phyloP scores from a whole-genome alignment of 352 stramenopile genomes.

The Globisporangium viniferum region DNA sequence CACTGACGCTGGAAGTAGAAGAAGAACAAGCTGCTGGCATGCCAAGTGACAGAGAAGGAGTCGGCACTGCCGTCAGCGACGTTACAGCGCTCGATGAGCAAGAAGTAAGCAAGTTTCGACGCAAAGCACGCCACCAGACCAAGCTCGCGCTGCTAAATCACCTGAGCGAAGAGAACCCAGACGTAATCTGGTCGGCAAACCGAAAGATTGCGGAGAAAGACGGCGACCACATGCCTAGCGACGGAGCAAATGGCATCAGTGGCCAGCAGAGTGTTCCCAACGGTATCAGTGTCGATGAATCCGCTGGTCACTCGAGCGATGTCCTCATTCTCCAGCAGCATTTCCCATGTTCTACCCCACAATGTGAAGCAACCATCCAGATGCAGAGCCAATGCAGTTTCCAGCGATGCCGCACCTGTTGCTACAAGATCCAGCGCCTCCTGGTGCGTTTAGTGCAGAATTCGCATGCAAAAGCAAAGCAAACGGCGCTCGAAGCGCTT shows the following conservation, averaged over 20 bases:
- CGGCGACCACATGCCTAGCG: neutral
- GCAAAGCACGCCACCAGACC: conserved; percentile 55
- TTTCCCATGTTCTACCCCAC: conserved; percentile 25
- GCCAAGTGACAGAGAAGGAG: neutral
- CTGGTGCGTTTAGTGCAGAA: conserved; percentile 15
- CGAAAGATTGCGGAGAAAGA: neutral
- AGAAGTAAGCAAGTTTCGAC: conserved; percentile 46
- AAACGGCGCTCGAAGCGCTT: conserved; percentile 5
- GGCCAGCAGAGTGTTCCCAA: neutral
- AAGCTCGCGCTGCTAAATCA: conserved; percentile 51
- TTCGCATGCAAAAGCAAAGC: conserved; percentile 18
- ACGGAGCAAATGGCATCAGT: neutral
- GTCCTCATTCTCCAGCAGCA: conserved; percentile 19
- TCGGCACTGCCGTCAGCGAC: conserved; percentile 13
- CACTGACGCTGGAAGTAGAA: conserved; percentile 7
- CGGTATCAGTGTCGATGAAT: neutral
- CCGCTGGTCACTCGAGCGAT: neutral
- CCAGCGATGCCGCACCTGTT: conserved; percentile 55
- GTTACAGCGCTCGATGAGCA: conserved; percentile 22
- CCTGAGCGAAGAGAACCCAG: conserved; percentile 33
- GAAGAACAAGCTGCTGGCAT: neutral
- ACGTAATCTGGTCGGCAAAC: conserved; percentile 61
- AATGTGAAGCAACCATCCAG: conserved; percentile 33
- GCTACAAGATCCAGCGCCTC: conserved; percentile 62
- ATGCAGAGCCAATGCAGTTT: conserved; percentile 45